Percentiles rank a stretch among this genome's conserved stretches.
Conservation (phyloP, 2,329 filamentous ascomycete species). For the Drechslerella coelobrocha region DNA sequence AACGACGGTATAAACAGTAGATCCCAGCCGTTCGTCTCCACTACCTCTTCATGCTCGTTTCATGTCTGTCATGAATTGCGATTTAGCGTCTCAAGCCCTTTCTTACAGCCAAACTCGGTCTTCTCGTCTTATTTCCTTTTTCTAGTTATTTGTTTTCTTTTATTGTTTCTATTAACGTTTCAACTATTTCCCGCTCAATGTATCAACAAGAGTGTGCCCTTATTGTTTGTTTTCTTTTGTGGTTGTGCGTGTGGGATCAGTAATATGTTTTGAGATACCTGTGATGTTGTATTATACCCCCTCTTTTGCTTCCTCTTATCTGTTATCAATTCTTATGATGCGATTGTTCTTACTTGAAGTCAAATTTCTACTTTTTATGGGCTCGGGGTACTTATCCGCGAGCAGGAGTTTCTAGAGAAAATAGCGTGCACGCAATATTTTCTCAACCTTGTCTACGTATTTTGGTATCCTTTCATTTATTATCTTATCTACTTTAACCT, state of each 20-base stretch:
- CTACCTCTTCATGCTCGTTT: constrained; percentile 29
- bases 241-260: constrained; percentile 8
- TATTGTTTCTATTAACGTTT: too few relatives aligned
- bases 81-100: constrained; percentile 23
- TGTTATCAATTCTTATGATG: neutral
- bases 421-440: too few relatives aligned
- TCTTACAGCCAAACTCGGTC: neutral
- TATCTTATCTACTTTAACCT: constrained; percentile 19
- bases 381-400: neutral
- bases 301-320: neutral
- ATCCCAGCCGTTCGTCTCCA: constrained; percentile 1
- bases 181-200: too few relatives aligned
- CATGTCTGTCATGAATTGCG: constrained; percentile 44
- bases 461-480: constrained; percentile 30
- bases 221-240: constrained; percentile 12
- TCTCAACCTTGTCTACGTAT: constrained; percentile 5
- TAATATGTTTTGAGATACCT: constrained; percentile 4
- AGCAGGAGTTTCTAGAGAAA: too few relatives aligned
- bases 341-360: neutral
- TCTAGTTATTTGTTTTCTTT: neutral
- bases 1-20: constrained; percentile 7
- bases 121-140: constrained; percentile 18
- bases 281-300: constrained; percentile 7
- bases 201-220: neutral
- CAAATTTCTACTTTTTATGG: neutral